Evolutionary conservation across 73 alveolate species (phyloP).

Genomic region (Paramecium bursaria): DNA sequence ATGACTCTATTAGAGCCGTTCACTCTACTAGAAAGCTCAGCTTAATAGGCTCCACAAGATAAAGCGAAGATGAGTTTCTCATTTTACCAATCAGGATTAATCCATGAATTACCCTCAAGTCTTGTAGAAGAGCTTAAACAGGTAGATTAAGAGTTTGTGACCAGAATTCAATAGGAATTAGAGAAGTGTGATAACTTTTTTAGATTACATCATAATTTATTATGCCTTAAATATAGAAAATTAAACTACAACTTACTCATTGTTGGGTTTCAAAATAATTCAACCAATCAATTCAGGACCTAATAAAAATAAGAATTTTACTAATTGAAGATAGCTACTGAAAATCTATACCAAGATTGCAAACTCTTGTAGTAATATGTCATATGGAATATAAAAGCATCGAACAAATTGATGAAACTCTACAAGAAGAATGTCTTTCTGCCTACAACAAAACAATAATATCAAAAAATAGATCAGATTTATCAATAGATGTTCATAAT

Average conservation of each 20-base stretch:
- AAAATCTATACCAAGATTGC: constrained; percentile 32
- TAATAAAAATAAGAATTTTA: neutral
- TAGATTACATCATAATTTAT: neutral
- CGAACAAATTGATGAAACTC: neutral
- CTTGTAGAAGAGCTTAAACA: neutral
- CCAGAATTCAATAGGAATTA: neutral
- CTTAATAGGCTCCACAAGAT: neutral
- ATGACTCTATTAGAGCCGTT: neutral
- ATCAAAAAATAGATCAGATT: neutral
- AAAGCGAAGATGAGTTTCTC: neutral
- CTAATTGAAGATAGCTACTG: neutral
- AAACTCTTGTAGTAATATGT: constrained; percentile 1
- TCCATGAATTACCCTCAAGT: neutral
- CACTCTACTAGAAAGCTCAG: neutral
- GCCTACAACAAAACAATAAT: neutral
- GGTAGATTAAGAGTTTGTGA: no score
- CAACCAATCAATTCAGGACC: no score
- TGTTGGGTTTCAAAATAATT: neutral
- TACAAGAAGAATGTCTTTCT: constrained; percentile 20
- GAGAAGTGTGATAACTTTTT: neutral
- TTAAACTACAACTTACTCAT: constrained; percentile 20
- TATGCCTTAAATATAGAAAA: constrained; percentile 25
- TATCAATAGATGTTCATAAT: neutral
- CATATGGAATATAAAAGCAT: neutral
- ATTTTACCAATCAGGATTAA: neutral